Evolutionary conservation across 73 alveolate species (phyloP).

Genomic region (Uronychia setigera): DNA sequence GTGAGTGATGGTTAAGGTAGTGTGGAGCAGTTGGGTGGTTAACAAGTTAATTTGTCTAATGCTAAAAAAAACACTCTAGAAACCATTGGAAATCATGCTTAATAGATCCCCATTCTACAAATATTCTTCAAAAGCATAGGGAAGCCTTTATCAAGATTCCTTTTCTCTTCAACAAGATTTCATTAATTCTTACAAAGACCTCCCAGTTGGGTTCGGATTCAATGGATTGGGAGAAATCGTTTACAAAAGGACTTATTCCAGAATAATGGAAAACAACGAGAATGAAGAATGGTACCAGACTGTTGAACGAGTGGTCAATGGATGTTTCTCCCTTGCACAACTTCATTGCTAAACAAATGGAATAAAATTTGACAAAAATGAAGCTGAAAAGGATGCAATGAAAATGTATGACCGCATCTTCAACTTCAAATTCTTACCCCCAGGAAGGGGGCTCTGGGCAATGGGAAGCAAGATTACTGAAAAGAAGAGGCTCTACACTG

Average conservation of each 20-base stretch:
- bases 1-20: constrained; percentile 1
- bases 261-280: constrained; percentile 40
- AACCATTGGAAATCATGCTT: no score
- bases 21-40: not conserved
- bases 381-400: no score
- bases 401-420: constrained; percentile 61
- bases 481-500: constrained; percentile 53
- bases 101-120: no score
- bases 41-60: no score
- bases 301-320: constrained; percentile 71
- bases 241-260: constrained; percentile 53
- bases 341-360: no score
- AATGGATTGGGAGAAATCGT: constrained; percentile 75
- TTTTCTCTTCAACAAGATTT: no score
- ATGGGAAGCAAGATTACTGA: constrained; percentile 74
- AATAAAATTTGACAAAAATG: no score
- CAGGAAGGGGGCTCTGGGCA: constrained; percentile 79
- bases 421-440: constrained; percentile 71
- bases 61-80: no score
- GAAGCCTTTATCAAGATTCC: no score
- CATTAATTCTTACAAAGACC: not conserved
- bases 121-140: no score
- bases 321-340: no score
- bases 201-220: constrained; percentile 59
- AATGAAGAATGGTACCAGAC: constrained; percentile 64